Conservation (phyloP, 257 asterid genomes). For the Salvia splendens region DNA sequence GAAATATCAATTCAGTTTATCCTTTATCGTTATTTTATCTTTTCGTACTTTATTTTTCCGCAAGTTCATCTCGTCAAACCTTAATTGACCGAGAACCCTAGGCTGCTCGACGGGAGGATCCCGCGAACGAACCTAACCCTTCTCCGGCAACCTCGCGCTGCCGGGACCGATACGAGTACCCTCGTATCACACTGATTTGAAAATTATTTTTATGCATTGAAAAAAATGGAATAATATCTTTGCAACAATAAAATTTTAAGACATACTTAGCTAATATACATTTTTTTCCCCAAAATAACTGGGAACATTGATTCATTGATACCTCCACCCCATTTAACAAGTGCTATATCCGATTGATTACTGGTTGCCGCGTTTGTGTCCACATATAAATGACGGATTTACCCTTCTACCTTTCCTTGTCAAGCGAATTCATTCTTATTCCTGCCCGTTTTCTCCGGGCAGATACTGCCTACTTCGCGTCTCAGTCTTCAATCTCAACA, state of each 20-base stretch:
- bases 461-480: constrained; percentile 33
- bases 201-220: too few relatives aligned
- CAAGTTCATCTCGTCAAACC: too few relatives aligned
- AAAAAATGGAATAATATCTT: too few relatives aligned
- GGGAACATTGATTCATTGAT: not conserved
- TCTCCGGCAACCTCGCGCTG: too few relatives aligned
- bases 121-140: too few relatives aligned
- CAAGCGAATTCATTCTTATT: constrained; percentile 25
- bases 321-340: not conserved
- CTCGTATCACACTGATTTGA: too few relatives aligned
- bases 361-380: constrained; percentile 31
- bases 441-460: constrained; percentile 45
- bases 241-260: not conserved
- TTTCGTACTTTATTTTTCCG: too few relatives aligned
- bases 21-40: too few relatives aligned
- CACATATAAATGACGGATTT: constrained; percentile 22
- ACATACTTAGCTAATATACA: not conserved
- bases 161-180: too few relatives aligned
- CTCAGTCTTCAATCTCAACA: constrained; percentile 30
- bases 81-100: too few relatives aligned
- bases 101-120: too few relatives aligned
- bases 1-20: too few relatives aligned
- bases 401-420: constrained; percentile 29
- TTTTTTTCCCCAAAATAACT: not conserved
- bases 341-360: not conserved